A percentile compares a stretch with the other conserved stretches of the same genome.
Conservation (phyloP, 352 stramenopile genomes). For the Achlya hypogyna region DNA sequence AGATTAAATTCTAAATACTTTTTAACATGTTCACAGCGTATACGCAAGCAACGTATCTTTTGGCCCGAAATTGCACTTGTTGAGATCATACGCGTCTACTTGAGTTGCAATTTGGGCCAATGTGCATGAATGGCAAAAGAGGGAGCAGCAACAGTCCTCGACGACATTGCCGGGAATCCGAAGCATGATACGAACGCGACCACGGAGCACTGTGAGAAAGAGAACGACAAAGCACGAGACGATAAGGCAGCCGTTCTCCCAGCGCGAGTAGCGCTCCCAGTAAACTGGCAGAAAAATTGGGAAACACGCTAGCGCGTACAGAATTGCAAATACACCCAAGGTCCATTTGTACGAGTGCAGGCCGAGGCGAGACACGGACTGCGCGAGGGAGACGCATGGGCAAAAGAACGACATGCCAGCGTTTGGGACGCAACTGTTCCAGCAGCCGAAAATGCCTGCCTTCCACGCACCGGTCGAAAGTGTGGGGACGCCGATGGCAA, state of each 20-base stretch:
- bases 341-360: conserved; percentile 15
- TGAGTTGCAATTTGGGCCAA: conserved; percentile 52
- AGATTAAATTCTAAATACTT: neutral
- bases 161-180: conserved; percentile 48
- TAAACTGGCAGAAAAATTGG: neutral
- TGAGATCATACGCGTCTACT: conserved; percentile 31
- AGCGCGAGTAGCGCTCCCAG: neutral
- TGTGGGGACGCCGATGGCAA: neutral
- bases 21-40: neutral
- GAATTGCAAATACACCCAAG: neutral
- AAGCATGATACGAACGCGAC: conserved; percentile 52
- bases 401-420: conserved; percentile 62
- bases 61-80: conserved; percentile 60
- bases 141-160: conserved; percentile 38
- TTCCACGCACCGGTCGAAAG: neutral
- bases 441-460: conserved; percentile 28
- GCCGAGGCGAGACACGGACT: conserved; percentile 48
- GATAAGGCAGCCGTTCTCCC: neutral
- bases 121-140: conserved; percentile 65
- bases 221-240: neutral
- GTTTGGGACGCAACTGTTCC: conserved; percentile 65
- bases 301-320: neutral
- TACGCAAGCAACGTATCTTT: conserved; percentile 26
- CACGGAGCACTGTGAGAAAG: conserved; percentile 27
- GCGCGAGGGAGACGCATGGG: conserved; percentile 43